Evolutionary conservation across 257 asterid genomes (phyloP), one percentile per base, ranked within the genome.

Genomic region (Jacaranda mimosifolia): DNA sequence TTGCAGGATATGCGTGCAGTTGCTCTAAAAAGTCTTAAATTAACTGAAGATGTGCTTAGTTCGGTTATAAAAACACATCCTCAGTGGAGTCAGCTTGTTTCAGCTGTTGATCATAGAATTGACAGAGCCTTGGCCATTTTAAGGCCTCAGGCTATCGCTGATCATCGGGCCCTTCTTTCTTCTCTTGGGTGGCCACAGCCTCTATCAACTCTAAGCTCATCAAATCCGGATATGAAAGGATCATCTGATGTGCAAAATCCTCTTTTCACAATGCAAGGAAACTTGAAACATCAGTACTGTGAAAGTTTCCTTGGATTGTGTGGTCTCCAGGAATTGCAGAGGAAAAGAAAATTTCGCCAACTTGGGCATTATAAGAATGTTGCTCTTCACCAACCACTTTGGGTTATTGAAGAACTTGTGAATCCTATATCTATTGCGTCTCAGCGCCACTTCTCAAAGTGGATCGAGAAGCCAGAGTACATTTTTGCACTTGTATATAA

Each of bases 121-220:
- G 99, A 96, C 86, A 86, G 98, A 82, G 97, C 97, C 81, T 86
- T 93, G 70, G 97, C 98, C 81, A 86, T 91, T 83, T 85, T 96
- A 70, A 89, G 99, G 81, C 99, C 98, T 45, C 98, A 91, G 81
- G 96, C 97, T n/a, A 87, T 96, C 72, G 97, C 98, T 51, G 98
- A 93, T 85, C 97, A 96, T 75, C 91, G 98, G 19, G 79, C 92
- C 68, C 96, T 96, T 82, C 97, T 96, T 77, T 75, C 91, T 84
- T 94, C 97, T 76, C 99, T 96, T 70, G 97, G 96, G 75, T 96
- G 99, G 99, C 99, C 99, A 40, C 99, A 97, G 8, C 91, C 96
- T 79, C 81, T 92, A 13, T 88, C 97, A 18, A 84, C 89, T 58
- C 80, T 85, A 58, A 87, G 79, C 70, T 86, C 97, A 63, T 87